phyloP scores from a whole-genome alignment of 2,329 filamentous ascomycete genomes.

The Rhinocladiella mackenziei region DNA sequence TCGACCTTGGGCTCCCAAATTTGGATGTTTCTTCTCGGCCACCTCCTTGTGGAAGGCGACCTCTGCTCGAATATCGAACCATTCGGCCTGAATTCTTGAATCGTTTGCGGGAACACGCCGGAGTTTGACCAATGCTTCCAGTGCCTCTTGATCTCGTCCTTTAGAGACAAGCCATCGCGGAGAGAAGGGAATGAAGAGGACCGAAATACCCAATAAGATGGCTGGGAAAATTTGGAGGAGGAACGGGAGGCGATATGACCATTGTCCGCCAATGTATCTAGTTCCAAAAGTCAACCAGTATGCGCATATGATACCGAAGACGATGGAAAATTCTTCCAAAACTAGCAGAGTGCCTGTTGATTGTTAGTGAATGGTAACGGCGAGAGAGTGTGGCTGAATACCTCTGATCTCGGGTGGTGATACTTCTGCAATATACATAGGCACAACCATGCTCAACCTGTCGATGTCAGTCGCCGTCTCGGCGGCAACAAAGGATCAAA shows the following conservation, averaged over 20 bases:
- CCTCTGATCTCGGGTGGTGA: conserved; percentile 38
- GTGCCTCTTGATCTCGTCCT: conserved; percentile 47
- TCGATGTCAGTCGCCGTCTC: conserved; percentile 10
- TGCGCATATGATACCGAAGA: conserved; percentile 37
- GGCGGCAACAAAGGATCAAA: too few relatives aligned
- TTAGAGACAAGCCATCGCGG: conserved; percentile 52
- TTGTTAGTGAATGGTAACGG: not conserved
- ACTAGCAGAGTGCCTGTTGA: conserved; percentile 35
- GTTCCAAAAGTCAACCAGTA: conserved; percentile 44
- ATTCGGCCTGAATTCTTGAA: conserved; percentile 50
- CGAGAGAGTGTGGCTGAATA: not conserved
- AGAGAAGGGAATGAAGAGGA: conserved; percentile 50
- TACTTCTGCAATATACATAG: conserved; percentile 53
- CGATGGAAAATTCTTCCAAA: conserved; percentile 39
- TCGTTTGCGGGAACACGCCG: conserved; percentile 49
- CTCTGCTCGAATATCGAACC: conserved; percentile 50
- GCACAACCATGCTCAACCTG: conserved; percentile 46
- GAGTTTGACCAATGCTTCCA: conserved; percentile 47
- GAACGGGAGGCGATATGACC: conserved; percentile 48
- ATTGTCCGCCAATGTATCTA: conserved; percentile 43
- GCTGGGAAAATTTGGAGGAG: conserved; percentile 45
- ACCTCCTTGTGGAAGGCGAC: conserved; percentile 50
- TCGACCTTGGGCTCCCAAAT: conserved; percentile 34
- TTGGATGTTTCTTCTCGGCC: conserved; percentile 40
- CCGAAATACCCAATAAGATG: conserved; percentile 36